Base-by-base conservation (phyloP, 2,329 filamentous ascomycete genomes). In the Pseudogymnoascus sp. region DNA sequence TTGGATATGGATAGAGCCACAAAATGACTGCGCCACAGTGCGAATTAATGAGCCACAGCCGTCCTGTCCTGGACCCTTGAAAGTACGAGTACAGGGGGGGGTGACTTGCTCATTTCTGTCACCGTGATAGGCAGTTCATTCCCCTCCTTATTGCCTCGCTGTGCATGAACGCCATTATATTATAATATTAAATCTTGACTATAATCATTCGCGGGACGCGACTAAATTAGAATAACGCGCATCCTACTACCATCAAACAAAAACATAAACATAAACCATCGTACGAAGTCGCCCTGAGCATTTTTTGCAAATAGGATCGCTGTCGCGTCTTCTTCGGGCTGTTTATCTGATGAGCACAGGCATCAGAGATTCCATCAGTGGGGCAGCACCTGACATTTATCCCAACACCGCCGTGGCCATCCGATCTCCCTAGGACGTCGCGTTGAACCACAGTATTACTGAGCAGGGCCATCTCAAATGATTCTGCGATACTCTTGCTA, bases 71-170 rank as follows among this genome's bases (percentile, higher is more conserved):
- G 42, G 29, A 55, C 48, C 48, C 48, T 55, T 27, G 42, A 31
- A 27, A 55, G 15, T 21, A 21, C 21, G 21, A 21, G 48, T 55
- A 55, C 29, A 7, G 29, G 29, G 48, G 31, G 9, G 29, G 29
- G 27, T 55, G 29, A 55, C 48, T 55, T 55, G 48, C 48, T 55
- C 29, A 55, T 55, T 55, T 55, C 48, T 55, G 48, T 55, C 48
- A 55, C 48, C 12, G 29, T 55, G 48, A 55, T 55, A 55, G 48
- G 48, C 48, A 55, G 35, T 15, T 52, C 48, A 55, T 18, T 31
- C 48, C 48, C 48, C 48, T 33, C 48, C 48, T 55, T 33, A 55
- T 55, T n/a, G 48, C n/a, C 45, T 55, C 29, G 33, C 4, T 10
- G 9, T 33, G 48, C 48, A 55, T 55, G 48, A 55, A 33, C 21